These are phyloP conservation scores for Coemansia sp. DNA, from an alignment of 192 early-diverging fungal genomes.

Conservation along the genomic window DNA sequence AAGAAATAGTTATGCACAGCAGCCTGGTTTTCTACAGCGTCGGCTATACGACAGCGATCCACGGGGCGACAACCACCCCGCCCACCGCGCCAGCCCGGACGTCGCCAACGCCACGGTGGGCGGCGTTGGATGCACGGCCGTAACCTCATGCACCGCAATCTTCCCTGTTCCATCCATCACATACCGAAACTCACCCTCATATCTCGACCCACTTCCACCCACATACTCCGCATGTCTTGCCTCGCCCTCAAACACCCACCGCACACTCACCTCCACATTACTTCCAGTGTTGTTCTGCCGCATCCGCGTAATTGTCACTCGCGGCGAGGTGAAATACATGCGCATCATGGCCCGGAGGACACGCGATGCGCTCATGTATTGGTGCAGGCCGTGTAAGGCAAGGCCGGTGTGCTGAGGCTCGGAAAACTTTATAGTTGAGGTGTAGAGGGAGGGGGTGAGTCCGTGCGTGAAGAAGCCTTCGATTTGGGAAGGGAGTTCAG, in stretches of 20 bases:
- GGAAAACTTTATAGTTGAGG: conserved; percentile 20
- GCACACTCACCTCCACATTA: conserved; percentile 29
- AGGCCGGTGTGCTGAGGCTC: conserved; percentile 44
- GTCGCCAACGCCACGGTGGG: conserved; percentile 33
- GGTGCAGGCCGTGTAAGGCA: conserved; percentile 19
- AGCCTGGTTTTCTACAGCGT: not conserved
- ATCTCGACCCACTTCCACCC: conserved; percentile 28
- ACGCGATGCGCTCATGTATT: conserved; percentile 35
- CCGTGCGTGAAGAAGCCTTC: conserved; percentile 41
- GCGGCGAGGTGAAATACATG: conserved; percentile 26
- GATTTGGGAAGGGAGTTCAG: conserved; percentile 43
- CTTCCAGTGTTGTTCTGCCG: conserved; percentile 19
- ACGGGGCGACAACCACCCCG: conserved; percentile 41
- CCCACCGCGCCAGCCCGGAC: conserved; percentile 43
- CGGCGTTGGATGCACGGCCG: conserved; percentile 47
- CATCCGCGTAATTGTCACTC: conserved; percentile 21
- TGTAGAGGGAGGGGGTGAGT: conserved; percentile 18
- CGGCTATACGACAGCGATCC: conserved; percentile 33
- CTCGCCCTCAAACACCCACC: conserved; percentile 52
- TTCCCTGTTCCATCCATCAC: conserved; percentile 26
- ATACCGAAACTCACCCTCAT: conserved; percentile 54
- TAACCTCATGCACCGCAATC: conserved; percentile 43
- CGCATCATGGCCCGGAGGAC: conserved; percentile 41
- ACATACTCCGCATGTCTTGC: conserved; percentile 38
- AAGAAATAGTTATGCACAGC: not conserved